Conservation (phyloP, 208 protist species). For the Naegleria fowleri region DNA sequence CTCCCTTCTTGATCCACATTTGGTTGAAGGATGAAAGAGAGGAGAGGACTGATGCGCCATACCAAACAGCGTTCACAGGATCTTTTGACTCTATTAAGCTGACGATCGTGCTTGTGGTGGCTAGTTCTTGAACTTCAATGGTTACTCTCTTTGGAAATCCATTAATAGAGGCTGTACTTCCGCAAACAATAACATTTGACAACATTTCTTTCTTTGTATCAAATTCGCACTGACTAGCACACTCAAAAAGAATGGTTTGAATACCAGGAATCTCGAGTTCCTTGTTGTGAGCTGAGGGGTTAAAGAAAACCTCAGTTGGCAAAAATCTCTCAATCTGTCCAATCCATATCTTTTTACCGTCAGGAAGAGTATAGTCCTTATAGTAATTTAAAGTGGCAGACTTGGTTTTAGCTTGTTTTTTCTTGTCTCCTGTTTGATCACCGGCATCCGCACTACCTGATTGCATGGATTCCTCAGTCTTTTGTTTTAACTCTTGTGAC, state of each 20-base stretch:
- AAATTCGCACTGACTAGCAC: slow-evolving; percentile 35
- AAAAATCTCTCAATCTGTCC: slow-evolving; percentile 32
- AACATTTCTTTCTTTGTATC: slow-evolving; percentile 86
- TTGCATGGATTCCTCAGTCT: background rate
- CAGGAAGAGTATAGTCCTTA: slow-evolving; percentile 36
- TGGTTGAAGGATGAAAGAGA: background rate
- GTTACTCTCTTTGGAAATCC: slow-evolving; percentile 90
- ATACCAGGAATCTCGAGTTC: background rate
- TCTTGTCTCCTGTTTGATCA: background rate
- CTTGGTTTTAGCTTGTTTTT: background rate
- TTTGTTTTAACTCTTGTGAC: background rate
- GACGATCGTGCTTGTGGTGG: slow-evolving; percentile 83
- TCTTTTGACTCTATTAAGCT: slow-evolving; percentile 86
- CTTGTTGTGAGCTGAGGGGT: slow-evolving; percentile 16
- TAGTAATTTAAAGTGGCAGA: background rate
- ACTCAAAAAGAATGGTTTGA: background rate
- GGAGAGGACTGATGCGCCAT: slow-evolving; percentile 93
- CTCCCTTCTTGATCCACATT: slow-evolving; percentile 17
- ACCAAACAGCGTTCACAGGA: slow-evolving; percentile 91
- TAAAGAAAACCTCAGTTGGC: slow-evolving; percentile 33
- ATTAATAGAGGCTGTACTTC: slow-evolving; percentile 87
- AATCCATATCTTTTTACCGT: slow-evolving; percentile 34
- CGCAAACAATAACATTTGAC: slow-evolving; percentile 87
- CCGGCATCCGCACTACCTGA: background rate
- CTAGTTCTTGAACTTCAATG: slow-evolving; percentile 86